A percentile compares a stretch with the other conserved stretches of the same genome.
These are phyloP conservation scores for Chlamydomonas sp. DNA, from an alignment of 139 green algal genomes.

Conservation along the genomic window DNA sequence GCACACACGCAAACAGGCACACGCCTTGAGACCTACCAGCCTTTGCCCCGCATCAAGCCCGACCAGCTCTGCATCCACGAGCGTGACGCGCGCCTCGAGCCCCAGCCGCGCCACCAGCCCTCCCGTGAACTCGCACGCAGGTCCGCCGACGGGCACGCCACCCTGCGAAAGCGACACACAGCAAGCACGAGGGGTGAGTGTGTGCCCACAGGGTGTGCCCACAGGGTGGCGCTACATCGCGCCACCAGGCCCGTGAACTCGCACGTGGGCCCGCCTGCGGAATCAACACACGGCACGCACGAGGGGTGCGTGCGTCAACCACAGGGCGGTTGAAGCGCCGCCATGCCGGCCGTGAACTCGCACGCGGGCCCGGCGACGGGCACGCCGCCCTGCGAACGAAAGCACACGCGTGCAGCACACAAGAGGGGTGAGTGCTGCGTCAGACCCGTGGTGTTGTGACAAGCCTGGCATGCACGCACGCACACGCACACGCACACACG, in stretches of 20 bases:
- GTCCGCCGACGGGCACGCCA: slow-evolving; percentile 26
- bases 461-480: slow-evolving; percentile 33
- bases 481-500: slow-evolving; percentile 25
- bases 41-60: slow-evolving; percentile 35
- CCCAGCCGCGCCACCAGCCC: slow-evolving; percentile 29
- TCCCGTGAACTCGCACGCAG: slow-evolving; percentile 37
- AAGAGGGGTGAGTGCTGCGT: background rate
- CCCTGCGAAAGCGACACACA: too few species aligned
- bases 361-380: background rate
- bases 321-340: too few species aligned
- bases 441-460: too few species aligned
- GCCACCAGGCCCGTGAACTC: too few species aligned
- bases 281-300: background rate
- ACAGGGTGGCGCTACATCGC: too few species aligned
- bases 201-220: too few species aligned
- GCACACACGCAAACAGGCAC: too few species aligned
- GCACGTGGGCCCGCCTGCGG: too few species aligned
- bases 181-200: background rate
- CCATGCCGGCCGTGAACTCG: too few species aligned
- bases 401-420: too few species aligned
- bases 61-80: slow-evolving; percentile 50
- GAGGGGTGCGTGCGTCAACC: too few species aligned
- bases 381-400: too few species aligned
- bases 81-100: slow-evolving; percentile 39
- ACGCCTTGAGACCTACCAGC: slow-evolving; percentile 35